Evolutionary conservation across 495 filamentous ascomycete species (phyloP).

Genomic region (Penicillium canescens): DNA sequence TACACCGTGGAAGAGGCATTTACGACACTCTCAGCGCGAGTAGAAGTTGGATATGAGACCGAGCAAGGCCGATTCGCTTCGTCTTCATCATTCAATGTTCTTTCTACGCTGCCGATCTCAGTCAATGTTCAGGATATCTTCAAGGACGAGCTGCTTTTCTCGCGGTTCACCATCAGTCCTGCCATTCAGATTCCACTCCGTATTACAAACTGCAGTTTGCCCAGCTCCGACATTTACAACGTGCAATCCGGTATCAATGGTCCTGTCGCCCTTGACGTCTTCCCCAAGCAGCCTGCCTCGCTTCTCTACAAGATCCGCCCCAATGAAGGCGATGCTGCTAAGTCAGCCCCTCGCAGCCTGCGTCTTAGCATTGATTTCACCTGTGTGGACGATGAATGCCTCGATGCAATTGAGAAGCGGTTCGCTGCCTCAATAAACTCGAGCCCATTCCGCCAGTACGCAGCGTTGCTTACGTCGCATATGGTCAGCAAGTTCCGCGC

Average conservation of each 20-base stretch:
- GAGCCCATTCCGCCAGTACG: constrained; percentile 45
- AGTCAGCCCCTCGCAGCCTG: constrained; percentile 52
- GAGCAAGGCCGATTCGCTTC: constrained; percentile 71
- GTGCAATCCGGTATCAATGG: constrained; percentile 60
- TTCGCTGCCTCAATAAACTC: constrained; percentile 43
- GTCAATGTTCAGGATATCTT: constrained; percentile 98
- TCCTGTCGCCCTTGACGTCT: constrained; percentile 61
- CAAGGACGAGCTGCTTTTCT: constrained; percentile 78
- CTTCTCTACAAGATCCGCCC: constrained; percentile 75
- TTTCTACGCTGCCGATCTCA: constrained; percentile 77
- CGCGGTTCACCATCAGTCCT: constrained; percentile 84
- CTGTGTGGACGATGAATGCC: constrained; percentile 67
- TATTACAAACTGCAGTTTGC: constrained; percentile 67
- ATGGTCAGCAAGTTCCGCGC: constrained; percentile 53
- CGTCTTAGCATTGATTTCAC: constrained; percentile 75
- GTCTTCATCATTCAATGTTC: constrained; percentile 56
- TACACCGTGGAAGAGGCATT: constrained; percentile 83
- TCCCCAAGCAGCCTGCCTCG: constrained; percentile 77
- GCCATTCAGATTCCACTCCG: constrained; percentile 72
- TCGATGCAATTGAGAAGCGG: constrained; percentile 40
- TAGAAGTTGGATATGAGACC: constrained; percentile 80
- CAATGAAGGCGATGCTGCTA: constrained; percentile 21
- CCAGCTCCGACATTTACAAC: constrained; percentile 67
- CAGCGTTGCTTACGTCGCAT: constrained; percentile 48
- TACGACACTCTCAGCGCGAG: constrained; percentile 66